Evolutionary conservation across 495 filamentous ascomycete genomes (phyloP).

Genomic region (Penicillium lividum): DNA sequence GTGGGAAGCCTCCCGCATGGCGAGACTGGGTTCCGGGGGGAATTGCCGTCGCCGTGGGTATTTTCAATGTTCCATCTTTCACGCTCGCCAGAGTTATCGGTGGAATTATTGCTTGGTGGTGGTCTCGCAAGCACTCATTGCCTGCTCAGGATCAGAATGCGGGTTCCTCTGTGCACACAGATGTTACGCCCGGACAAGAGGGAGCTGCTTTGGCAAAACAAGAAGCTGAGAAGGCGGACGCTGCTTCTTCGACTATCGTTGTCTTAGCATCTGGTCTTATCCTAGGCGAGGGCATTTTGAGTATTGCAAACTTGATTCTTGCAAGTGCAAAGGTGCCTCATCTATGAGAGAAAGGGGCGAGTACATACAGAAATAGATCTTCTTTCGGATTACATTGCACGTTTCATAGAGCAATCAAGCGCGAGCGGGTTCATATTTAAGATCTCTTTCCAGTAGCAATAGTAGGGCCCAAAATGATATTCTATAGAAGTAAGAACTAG

Average conservation of each 20-base stretch:
- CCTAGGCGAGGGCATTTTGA: conserved; percentile 89
- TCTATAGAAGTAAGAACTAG: conserved; percentile 7
- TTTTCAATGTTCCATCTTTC: conserved; percentile 97
- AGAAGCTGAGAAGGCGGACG: conserved; percentile 40
- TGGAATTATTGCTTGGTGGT: conserved; percentile 81
- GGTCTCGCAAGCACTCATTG: conserved; percentile 33
- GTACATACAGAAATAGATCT: background rate
- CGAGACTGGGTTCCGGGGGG: conserved; percentile 73
- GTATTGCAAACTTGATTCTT: conserved; percentile 85
- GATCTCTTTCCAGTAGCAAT: too few species aligned
- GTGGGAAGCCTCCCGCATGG: conserved; percentile 35
- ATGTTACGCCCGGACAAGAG: background rate
- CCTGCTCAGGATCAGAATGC: background rate
- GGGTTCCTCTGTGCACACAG: background rate
- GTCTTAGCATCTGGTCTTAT: conserved; percentile 78
- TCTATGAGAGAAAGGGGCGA: conserved; percentile 40
- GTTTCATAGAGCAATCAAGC: background rate
- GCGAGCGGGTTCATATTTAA: background rate
- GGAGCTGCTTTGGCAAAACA: conserved; percentile 21
- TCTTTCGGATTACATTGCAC: background rate
- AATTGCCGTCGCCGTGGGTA: conserved; percentile 94
- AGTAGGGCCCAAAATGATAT: background rate
- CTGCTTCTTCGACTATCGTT: conserved; percentile 56
- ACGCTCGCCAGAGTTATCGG: conserved; percentile 88
- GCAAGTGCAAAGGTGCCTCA: conserved; percentile 80